Base-by-base conservation (phyloP, 805 yeast species). In the Wickerhamiella alocasiicola region DNA sequence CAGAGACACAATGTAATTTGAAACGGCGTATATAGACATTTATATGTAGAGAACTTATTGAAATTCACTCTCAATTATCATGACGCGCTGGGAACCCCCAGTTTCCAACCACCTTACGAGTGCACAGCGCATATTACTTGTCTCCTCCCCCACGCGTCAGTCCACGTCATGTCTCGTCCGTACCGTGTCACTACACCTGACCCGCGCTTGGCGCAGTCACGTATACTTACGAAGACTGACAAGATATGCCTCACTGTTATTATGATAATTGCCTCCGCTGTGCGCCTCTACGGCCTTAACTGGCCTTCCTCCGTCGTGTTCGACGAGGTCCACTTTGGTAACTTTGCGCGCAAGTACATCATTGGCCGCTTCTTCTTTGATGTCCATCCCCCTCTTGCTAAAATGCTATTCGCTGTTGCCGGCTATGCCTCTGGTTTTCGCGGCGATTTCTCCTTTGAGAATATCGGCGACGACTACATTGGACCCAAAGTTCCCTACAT, bases 311-410 rank as follows among this genome's bases (percentile, higher is more conserved):
- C 87, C 21, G 93, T 85, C 27, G 94, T 88, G 9, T 82, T 82
- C 49, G 95, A 85, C 59, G 98, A 88, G 60, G 91, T 81, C 30
- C 94, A 82, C 61, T 91, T 91, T 54, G 98, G 98, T 43, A 93
- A 93, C n/a, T 91, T 88, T 63, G 94, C 95, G 24, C 70, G 78
- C 44, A 76, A 81, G 60, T 91, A 85, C 63, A 66, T 66, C 47
- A 63, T 63, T 39, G 81, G 82, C 18, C 64, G 68, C 30, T 78
- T 73, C 55, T 78, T 76, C 57, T 63, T 78, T 50, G 85, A 78
- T 51, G 77, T 77, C 20, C 79, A 78, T 47, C 87, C 88, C 9
- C 87, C 88, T 4, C 60, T 80, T 39, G 76, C 71, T 28, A 75
- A 77, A 49, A 59, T 80, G 57, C 55, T 76, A 9, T 76, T 68